phyloP scores from a whole-genome alignment of 2,329 filamentous ascomycete species.

The Phyllachora maydis region DNA sequence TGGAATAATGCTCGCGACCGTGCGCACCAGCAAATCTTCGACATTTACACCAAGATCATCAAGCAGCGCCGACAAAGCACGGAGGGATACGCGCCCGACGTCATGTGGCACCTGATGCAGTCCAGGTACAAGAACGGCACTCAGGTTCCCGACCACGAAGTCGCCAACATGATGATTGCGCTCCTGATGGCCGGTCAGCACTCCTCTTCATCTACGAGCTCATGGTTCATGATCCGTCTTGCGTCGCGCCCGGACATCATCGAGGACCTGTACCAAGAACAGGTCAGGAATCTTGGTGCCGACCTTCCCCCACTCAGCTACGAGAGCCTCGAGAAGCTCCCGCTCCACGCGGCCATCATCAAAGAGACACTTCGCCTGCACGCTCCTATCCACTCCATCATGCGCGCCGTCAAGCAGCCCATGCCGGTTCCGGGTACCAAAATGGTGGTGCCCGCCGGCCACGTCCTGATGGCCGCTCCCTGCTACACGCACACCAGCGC shows the following conservation, averaged over 20 bases:
- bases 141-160: conserved; percentile 49
- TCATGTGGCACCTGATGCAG: conserved; percentile 65
- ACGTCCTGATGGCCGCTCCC: conserved; percentile 68
- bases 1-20: conserved; percentile 53
- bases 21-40: conserved; percentile 54
- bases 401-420: conserved; percentile 78
- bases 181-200: conserved; percentile 73
- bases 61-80: conserved; percentile 31
- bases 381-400: conserved; percentile 84
- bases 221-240: conserved; percentile 58
- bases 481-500: conserved; percentile 57
- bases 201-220: conserved; percentile 55
- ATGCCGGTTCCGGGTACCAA: conserved; percentile 69
- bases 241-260: conserved; percentile 48
- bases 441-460: conserved; percentile 61
- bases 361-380: conserved; percentile 86
- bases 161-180: conserved; percentile 75
- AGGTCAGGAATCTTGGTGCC: conserved; percentile 49
- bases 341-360: conserved; percentile 66
- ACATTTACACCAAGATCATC: conserved; percentile 58
- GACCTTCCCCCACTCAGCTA: conserved; percentile 57
- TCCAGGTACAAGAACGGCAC: conserved; percentile 57
- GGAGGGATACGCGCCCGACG: conserved; percentile 33
- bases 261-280: conserved; percentile 58
- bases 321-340: conserved; percentile 58